Evolutionary conservation across 1,284 basidiomycete genomes (phyloP), one percentile per base, ranked within the genome.

Genomic region (Macrocystidia cucumis): DNA sequence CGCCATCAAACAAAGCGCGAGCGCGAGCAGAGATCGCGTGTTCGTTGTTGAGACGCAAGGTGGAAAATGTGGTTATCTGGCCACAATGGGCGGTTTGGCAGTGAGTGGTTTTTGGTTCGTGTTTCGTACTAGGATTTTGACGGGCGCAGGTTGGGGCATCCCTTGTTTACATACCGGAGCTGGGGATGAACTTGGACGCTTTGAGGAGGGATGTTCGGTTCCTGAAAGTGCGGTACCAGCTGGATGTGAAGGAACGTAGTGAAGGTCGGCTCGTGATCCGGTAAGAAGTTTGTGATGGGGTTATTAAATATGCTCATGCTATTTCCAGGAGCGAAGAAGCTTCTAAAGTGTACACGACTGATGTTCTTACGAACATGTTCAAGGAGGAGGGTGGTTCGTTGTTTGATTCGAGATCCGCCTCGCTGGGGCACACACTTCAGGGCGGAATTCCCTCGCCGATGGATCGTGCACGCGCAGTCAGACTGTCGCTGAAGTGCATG

Each of bases 1-100:
- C 61, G 84, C 92, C 20, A 96, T 98, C 63, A 96, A 93, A 66
- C 96, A 98, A 69, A 92, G 88, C 50, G 95, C 96, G 4, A 89
- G 87, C 34, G 95, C 95, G 4, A 93, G 89, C 50, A 65, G 95
- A 45, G 95, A 98, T 59, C 69, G 95, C 31, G 93, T 97, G 37
- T 98, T 99, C 56, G 87, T 98, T 1, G 91, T 99, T 17, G 93
- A 98, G 65, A 97, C 93, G 0, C 96, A 98, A 60, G 95, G 96
- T 37, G 95, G 95, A 22, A 84, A 84, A 61, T 96, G 90, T 56
- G 95, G 96, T 7, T 98, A 96, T 59, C 79, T 98, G 42, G 92
- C 93, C 5, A 85, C 91, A 1, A 77, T 98, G 70, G 96, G 95
- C 38, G 95, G 91, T 2, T 67, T 98, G 44, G 95, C 96, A 29